A percentile compares a stretch with the other conserved stretches of the same genome.
These are phyloP conservation scores for Populus simonii DNA, from an alignment of 345 rosid species.

Conservation along the genomic window DNA sequence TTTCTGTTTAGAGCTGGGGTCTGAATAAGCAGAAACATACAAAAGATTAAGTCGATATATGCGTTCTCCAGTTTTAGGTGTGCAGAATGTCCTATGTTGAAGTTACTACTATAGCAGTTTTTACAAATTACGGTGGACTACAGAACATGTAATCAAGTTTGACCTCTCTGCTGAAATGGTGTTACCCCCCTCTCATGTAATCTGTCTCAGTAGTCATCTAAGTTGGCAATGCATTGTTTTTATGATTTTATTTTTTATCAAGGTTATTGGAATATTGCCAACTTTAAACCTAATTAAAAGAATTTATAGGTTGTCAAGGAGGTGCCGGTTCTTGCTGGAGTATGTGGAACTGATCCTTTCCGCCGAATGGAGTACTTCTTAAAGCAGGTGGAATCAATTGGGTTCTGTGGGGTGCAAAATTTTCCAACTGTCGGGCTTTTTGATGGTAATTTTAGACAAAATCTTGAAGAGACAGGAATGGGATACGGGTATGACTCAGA, in stretches of 20 bases:
- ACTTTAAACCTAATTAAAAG: background rate
- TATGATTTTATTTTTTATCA: background rate
- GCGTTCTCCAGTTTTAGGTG: too few relatives aligned
- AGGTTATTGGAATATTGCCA: background rate
- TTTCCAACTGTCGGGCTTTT: slow-evolving; percentile 96
- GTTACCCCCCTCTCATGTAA: background rate
- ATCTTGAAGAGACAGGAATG: slow-evolving; percentile 98
- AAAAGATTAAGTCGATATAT: background rate
- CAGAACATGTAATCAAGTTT: background rate
- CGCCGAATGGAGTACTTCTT: slow-evolving; percentile 81
- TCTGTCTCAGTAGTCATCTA: background rate
- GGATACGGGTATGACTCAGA: slow-evolving; percentile 67
- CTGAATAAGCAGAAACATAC: background rate
- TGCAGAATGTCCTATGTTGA: background rate
- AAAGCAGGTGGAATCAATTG: slow-evolving; percentile 81
- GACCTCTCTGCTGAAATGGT: background rate
- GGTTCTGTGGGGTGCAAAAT: slow-evolving; percentile 89
- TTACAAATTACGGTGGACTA: background rate
- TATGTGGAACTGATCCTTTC: slow-evolving; percentile 93
- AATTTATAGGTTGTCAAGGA: slow-evolving; percentile 64
- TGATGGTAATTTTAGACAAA: slow-evolving; percentile 90
- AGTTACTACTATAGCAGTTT: background rate
- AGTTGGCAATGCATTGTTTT: background rate
- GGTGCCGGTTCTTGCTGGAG: slow-evolving; percentile 94
- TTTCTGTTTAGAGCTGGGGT: background rate